Evolutionary conservation across 202 grass and related monocot species (phyloP), one percentile per base, ranked within the genome.

Genomic region (Setaria viridis): DNA sequence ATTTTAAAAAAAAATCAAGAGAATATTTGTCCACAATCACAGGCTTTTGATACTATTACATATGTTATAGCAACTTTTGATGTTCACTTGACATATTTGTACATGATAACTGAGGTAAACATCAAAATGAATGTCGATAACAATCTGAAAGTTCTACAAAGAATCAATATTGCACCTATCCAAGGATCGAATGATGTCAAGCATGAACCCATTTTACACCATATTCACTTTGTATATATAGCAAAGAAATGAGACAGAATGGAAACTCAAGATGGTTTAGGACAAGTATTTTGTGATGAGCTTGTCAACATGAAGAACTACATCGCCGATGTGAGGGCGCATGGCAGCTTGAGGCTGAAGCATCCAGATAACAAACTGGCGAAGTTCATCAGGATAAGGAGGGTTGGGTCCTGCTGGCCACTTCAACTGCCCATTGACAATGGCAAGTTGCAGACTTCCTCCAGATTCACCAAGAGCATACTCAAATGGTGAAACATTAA

Each of bases 401-500:
- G 88, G 80, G 39, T 55, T 84, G 32, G 94, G 94, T 68, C 83
- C 85, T 14, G 62, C 58, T 39, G 97, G 92, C 94, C 94, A 99
- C 80, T 99, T 99, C 87, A 99, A 72, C 51, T 96, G 92, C 4
- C 80, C 82, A 30, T 99, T 97, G 70, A 94, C 82, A 55, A 97
- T 85, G 21, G 97, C 92, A 84, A 97, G 85, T 54, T 99, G 97
- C 83, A 99, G 85, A 70, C 94, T 99, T 72, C 92, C 97, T 88
- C 89, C 92, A 39, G 92, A 92, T 84, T 99, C 97, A 72, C 87
- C 90, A 34, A 97, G 85, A 43, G 80, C 92, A 46, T 97, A 92
- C 66, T 97, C 92, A 58, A 99, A 99, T 54, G 97, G 97, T 68
- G 97, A 99, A 84, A 90, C 90, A 78, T 88, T 83, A 21, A 97